A percentile compares a stretch with the other conserved stretches of the same genome.
phyloP scores from a whole-genome alignment of 2,329 filamentous ascomycete genomes.

The Ophiostoma piceae region DNA sequence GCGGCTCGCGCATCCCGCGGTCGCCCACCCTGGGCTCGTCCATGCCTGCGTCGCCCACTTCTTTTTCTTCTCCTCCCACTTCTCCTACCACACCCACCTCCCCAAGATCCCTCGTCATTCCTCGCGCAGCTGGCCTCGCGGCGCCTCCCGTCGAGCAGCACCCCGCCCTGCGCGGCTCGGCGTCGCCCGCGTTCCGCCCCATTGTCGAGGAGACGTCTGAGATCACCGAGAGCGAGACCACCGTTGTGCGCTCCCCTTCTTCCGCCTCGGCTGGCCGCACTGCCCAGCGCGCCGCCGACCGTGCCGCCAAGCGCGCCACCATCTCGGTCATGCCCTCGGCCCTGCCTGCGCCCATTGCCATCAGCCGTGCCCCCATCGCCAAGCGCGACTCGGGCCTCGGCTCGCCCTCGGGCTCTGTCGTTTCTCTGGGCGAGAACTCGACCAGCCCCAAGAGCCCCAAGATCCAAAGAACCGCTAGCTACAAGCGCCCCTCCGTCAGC shows the following conservation, averaged over 20 bases:
- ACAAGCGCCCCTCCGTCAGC: constrained; percentile 13
- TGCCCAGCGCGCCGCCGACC: not conserved
- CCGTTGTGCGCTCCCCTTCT: not conserved
- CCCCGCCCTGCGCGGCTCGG: constrained; percentile 44
- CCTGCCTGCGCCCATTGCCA: not conserved
- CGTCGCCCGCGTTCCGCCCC: constrained; percentile 33
- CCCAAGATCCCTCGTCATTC: constrained; percentile 31
- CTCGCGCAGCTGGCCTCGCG: constrained; percentile 35
- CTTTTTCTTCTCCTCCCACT: not conserved
- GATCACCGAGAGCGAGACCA: constrained; percentile 26
- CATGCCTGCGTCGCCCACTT: not conserved
- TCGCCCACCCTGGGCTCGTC: constrained; percentile 5
- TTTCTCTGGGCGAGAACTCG: not conserved
- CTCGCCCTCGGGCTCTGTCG: not conserved
- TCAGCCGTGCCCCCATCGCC: not conserved
- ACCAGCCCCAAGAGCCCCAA: not conserved
- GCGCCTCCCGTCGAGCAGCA: constrained; percentile 48
- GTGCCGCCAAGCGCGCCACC: not conserved
- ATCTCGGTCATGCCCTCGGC: not conserved
- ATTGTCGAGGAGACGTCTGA: constrained; percentile 34
- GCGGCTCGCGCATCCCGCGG: not conserved
- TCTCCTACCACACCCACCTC: constrained; percentile 5
- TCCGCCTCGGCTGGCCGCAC: not conserved
- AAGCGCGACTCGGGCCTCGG: constrained; percentile 12
- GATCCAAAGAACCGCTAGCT: not conserved